These are phyloP conservation scores for Nosema muscidifuracis DNA, from an alignment of 371 early-diverging fungal species.

Conservation along the genomic window DNA sequence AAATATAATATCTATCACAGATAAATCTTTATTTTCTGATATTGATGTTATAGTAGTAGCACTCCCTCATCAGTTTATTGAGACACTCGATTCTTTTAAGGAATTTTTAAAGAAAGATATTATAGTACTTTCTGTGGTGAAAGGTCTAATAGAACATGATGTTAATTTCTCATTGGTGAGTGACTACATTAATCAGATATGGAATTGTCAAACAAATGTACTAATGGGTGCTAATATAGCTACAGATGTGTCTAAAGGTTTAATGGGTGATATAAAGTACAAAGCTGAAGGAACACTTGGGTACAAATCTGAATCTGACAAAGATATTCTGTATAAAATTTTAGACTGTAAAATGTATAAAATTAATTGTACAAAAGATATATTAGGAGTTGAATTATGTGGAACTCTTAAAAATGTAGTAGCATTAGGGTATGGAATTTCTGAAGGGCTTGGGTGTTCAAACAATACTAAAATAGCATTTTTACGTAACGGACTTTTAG, in stretches of 20 bases:
- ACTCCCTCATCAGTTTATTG: slow-evolving; percentile 84
- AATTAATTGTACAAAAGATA: slow-evolving; percentile 73
- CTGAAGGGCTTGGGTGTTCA: slow-evolving; percentile 75
- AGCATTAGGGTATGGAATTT: slow-evolving; percentile 89
- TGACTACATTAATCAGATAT: slow-evolving; percentile 71
- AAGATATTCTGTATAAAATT: slow-evolving; percentile 69
- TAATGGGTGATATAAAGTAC: slow-evolving; percentile 64
- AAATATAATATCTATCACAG: slow-evolving; percentile 77
- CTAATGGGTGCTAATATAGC: slow-evolving; percentile 98
- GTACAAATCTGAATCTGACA: slow-evolving; percentile 69
- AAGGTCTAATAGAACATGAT: slow-evolving; percentile 63
- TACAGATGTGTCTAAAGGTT: slow-evolving; percentile 79
- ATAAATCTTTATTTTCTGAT: slow-evolving; percentile 69
- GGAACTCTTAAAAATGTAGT: slow-evolving; percentile 95
- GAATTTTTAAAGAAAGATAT: slow-evolving; percentile 68
- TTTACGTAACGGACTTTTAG: slow-evolving; percentile 83
- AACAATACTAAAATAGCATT: slow-evolving; percentile 91
- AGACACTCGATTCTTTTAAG: slow-evolving; percentile 68
- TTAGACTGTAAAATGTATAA: slow-evolving; percentile 79
- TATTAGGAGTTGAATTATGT: slow-evolving; percentile 83
- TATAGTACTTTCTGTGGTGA: slow-evolving; percentile 84
- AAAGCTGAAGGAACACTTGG: slow-evolving; percentile 76
- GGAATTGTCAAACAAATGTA: slow-evolving; percentile 71
- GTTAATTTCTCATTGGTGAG: slow-evolving; percentile 73
- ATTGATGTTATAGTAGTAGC: slow-evolving; percentile 84